Evolutionary conservation across 768 basidiomycete genomes (phyloP).

Genomic region (Pisolithus tinctorius): DNA sequence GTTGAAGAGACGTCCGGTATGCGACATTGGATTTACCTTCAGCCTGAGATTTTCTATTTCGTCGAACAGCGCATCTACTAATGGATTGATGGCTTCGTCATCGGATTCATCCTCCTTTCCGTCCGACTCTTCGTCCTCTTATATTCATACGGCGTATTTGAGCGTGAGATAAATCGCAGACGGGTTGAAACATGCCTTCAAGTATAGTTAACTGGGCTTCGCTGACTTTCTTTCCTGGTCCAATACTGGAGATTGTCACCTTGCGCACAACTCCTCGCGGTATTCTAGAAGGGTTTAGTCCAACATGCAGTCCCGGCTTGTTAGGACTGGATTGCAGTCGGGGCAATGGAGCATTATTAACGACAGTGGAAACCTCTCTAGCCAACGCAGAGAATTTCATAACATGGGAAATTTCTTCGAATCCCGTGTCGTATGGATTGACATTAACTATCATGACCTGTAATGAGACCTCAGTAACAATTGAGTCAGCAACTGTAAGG

Average conservation of each 20-base stretch:
- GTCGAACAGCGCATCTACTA: slow-evolving; percentile 89
- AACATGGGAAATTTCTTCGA: slow-evolving; percentile 96
- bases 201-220: slow-evolving; percentile 76
- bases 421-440: slow-evolving; percentile 96
- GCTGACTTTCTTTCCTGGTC: slow-evolving; percentile 42
- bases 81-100: slow-evolving; percentile 71
- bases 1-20: not conserved
- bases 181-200: slow-evolving; percentile 52
- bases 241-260: slow-evolving; percentile 65
- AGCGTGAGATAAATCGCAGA: not conserved
- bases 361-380: slow-evolving; percentile 71
- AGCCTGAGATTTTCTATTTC: slow-evolving; percentile 77
- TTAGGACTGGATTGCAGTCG: slow-evolving; percentile 35
- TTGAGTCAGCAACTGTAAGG: not conserved
- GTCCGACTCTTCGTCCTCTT: slow-evolving; percentile 40
- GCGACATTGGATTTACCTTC: slow-evolving; percentile 43
- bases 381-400: slow-evolving; percentile 98
- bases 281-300: slow-evolving; percentile 10
- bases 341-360: slow-evolving; percentile 58
- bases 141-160: not conserved
- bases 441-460: slow-evolving; percentile 99
- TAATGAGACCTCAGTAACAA: not conserved
- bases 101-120: slow-evolving; percentile 48
- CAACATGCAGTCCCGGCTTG: slow-evolving; percentile 13
- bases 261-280: slow-evolving; percentile 38